Evolutionary conservation across 805 yeast species (phyloP), one percentile per base, ranked within the genome.

Genomic region (Kurtzmaniella cleridarum): DNA sequence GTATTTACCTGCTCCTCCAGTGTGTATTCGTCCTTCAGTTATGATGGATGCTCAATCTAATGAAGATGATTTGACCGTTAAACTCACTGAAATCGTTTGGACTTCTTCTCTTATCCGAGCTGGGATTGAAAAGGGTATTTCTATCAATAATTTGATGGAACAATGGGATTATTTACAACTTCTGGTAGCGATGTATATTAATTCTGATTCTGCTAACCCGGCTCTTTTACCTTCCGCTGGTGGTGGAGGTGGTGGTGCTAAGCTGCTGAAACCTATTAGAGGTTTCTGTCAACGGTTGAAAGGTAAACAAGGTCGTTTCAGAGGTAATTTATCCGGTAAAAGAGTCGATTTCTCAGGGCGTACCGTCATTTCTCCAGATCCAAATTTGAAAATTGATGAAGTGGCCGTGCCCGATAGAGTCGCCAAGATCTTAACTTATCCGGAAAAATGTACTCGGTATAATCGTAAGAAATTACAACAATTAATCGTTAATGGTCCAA

Each of bases 321-420:
- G 99, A 72, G 99, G 99, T 49, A 93, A 93, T 57, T 68, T 93
- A 51, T 89, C 97, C 1, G 99, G 99, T 63, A 93, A 93, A 64
- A 85, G 99, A 71, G 99, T 93, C 18, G 99, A 93, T 63, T 93
- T 93, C 58, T 89, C 97, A 0, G 98, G 95, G 36, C 79, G 99
- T 69, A 93, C 98, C 0, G 99, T 93, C 50, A 93, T 93, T 55
- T 91, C 98, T 2, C 98, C 98, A 2, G 99, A 93, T 69, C 99
- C 99, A 28, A 93, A 93, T 59, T 69, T 93, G 51, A 73, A 84
- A 23, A 87, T 93, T 46, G 98, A 93, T 63, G 96, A 93, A 64
- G 99, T 93, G 31, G 98, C 98, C 1, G 98, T 93, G 18, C 99
- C 99, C 6, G 96, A 90, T 52, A 74, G 95, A 47, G 96, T 93